Evolutionary conservation across 2,329 filamentous ascomycete genomes (phyloP).

Genomic region (Arthrobotrys conoides): DNA sequence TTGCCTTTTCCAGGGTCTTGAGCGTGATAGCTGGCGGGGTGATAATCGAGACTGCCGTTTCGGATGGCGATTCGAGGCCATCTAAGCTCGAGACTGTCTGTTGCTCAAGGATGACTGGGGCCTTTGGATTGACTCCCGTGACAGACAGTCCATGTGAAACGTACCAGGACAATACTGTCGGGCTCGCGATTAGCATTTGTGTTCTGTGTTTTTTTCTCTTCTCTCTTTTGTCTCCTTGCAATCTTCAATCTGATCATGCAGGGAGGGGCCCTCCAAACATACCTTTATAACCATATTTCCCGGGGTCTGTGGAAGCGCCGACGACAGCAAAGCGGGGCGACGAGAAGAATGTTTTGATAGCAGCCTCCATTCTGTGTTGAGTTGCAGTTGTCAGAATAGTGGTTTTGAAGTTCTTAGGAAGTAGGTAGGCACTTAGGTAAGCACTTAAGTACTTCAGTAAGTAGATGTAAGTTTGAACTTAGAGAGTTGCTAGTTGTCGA

Average conservation of each 20-base stretch:
- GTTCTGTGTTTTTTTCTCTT: too few species aligned
- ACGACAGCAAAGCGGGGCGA: conserved; percentile 80
- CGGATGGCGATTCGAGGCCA: conserved; percentile 64
- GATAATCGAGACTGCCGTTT: conserved; percentile 86
- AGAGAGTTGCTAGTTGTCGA: too few species aligned
- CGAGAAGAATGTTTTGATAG: conserved; percentile 81
- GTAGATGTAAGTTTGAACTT: background rate
- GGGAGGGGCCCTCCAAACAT: conserved; percentile 58
- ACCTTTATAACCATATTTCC: conserved; percentile 93
- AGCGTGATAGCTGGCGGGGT: conserved; percentile 85
- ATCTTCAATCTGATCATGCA: too few species aligned
- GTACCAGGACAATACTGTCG: conserved; percentile 89
- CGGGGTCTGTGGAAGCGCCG: conserved; percentile 85
- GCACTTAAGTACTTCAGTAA: too few species aligned
- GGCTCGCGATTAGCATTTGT: background rate
- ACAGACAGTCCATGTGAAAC: conserved; percentile 80
- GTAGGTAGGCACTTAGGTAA: too few species aligned
- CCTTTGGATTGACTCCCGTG: conserved; percentile 85
- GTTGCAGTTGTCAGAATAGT: background rate
- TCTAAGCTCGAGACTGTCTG: conserved; percentile 74
- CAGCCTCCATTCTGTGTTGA: conserved; percentile 73
- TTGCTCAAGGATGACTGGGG: conserved; percentile 66
- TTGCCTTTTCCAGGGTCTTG: conserved; percentile 82
- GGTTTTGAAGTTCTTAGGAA: too few species aligned
- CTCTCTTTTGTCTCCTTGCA: too few species aligned